These are phyloP conservation scores for Coemansia javaensis DNA, from an alignment of 192 early-diverging fungal genomes.

Conservation along the genomic window DNA sequence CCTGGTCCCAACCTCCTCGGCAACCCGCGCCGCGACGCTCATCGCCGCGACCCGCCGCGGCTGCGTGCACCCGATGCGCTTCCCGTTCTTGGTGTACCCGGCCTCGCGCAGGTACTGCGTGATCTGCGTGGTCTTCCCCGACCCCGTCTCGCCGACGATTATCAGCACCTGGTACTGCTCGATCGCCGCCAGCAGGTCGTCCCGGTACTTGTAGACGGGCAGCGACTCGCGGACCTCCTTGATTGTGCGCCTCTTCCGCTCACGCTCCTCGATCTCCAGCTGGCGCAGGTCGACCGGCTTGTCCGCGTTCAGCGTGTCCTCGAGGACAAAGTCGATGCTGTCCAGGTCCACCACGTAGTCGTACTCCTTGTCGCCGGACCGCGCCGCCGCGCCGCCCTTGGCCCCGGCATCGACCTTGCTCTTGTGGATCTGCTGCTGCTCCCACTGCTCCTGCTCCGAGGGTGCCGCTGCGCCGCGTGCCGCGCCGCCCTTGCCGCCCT, in stretches of 20 bases:
- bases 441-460: constrained; percentile 90
- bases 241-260: constrained; percentile 59
- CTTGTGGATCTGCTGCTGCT: constrained; percentile 73
- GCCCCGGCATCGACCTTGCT: constrained; percentile 53
- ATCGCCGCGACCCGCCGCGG: constrained; percentile 97
- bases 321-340: constrained; percentile 85
- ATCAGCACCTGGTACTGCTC: constrained; percentile 83
- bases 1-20: constrained; percentile 94
- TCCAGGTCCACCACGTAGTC: constrained; percentile 94
- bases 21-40: constrained; percentile 94
- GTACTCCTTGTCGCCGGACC: constrained; percentile 60
- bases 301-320: constrained; percentile 57
- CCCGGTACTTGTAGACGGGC: constrained; percentile 84
- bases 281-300: constrained; percentile 56
- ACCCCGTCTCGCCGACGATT: constrained; percentile 96
- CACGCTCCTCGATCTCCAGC: constrained; percentile 56
- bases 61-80: constrained; percentile 94
- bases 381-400: constrained; percentile 46
- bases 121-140: constrained; percentile 98
- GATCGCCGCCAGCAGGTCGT: constrained; percentile 79
- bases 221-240: constrained; percentile 63
- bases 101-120: constrained; percentile 96
- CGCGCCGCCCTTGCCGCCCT: constrained; percentile 15
- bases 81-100: constrained; percentile 83
- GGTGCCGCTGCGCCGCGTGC: neutral